Conservation (phyloP, 805 yeast genomes). For the Starmera amethionina region DNA sequence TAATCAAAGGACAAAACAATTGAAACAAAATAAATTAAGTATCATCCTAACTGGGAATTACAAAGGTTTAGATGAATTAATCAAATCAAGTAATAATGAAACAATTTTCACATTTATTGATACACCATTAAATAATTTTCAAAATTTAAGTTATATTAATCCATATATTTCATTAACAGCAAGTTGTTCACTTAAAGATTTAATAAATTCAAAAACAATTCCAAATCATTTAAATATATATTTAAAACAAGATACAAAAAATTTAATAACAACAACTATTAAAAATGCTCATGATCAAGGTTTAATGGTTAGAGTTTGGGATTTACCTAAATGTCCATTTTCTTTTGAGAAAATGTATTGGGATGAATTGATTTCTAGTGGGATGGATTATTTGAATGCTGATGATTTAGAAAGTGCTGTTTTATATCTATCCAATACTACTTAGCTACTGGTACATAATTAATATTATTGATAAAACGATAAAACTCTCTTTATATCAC, state of each 20-base stretch:
- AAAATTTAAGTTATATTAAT: conserved; percentile 4
- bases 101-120: conserved; percentile 21
- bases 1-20: conserved; percentile 23
- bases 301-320: conserved; percentile 60
- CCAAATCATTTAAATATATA: too few species aligned
- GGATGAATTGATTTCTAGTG: conserved; percentile 34
- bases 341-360: conserved; percentile 34
- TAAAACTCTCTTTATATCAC: too few species aligned
- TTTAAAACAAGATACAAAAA: conserved; percentile 14
- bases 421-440: too few species aligned
- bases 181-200: conserved; percentile 30
- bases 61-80: conserved; percentile 33
- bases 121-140: conserved; percentile 29
- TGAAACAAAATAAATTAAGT: conserved; percentile 45
- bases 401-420: conserved; percentile 43
- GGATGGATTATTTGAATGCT: conserved; percentile 51
- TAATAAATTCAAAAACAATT: conserved; percentile 24
- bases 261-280: conserved; percentile 5
- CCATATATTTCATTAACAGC: conserved; percentile 25
- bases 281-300: conserved; percentile 37
- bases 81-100: conserved; percentile 9
- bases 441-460: too few species aligned
- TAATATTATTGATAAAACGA: too few species aligned
- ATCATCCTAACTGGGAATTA: conserved; percentile 55
- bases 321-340: conserved; percentile 59